phyloP scores from a whole-genome alignment of 2,329 filamentous ascomycete genomes.

The Colletotrichum limetticola region DNA sequence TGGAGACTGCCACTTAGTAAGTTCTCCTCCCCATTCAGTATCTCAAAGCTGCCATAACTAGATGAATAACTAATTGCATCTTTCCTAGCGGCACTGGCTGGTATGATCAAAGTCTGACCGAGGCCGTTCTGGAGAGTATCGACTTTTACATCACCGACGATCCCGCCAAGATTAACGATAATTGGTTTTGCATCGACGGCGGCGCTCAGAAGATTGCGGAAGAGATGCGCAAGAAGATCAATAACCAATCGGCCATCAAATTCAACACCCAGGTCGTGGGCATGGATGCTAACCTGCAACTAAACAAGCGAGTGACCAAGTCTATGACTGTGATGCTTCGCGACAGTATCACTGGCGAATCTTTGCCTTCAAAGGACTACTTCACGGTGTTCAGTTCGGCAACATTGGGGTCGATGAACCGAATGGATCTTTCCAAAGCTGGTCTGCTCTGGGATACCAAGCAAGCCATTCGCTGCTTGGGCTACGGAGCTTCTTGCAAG shows the following conservation, averaged over 20 bases:
- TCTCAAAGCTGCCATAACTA: not conserved
- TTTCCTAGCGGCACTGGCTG: not conserved
- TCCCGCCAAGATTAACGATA: not conserved
- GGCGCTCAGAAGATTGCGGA: not conserved
- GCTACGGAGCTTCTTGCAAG: slow-evolving; percentile 45
- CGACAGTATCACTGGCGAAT: too few species aligned
- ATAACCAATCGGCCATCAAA: not conserved
- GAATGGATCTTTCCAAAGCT: slow-evolving; percentile 40
- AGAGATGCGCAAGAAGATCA: not conserved
- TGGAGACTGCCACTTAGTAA: not conserved
- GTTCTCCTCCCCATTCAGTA: not conserved
- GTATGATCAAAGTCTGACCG: not conserved
- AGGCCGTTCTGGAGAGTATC: not conserved
- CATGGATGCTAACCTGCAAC: not conserved
- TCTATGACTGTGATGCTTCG: too few species aligned
- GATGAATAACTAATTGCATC: not conserved
- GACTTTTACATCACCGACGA: not conserved
- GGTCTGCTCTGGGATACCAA: not conserved
- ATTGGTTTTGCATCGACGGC: not conserved
- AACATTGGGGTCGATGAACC: slow-evolving; percentile 40
- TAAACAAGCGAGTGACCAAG: not conserved
- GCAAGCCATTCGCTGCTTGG: slow-evolving; percentile 41
- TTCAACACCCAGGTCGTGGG: not conserved
- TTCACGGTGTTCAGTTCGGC: slow-evolving; percentile 43
- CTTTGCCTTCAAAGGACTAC: slow-evolving; percentile 30